These are phyloP conservation scores for Pseudocohnilembus persalinus DNA, from an alignment of 169 alveolate species.

Conservation along the genomic window DNA sequence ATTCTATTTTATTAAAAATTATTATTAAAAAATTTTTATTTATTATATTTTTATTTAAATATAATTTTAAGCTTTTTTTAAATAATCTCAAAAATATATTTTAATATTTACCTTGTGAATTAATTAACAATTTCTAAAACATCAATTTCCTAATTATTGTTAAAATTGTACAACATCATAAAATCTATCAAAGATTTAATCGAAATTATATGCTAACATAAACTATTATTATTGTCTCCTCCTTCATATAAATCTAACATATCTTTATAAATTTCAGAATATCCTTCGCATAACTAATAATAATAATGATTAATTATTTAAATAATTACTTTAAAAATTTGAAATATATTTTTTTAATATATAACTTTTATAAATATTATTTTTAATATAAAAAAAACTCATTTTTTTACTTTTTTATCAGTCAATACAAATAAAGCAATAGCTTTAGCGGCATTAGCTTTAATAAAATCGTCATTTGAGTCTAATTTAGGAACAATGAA, in stretches of 20 bases:
- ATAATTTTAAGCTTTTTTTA: no score
- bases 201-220: not conserved
- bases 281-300: not conserved
- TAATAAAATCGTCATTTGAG: not conserved
- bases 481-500: slow-evolving; percentile 12
- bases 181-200: not conserved
- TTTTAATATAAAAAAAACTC: no score
- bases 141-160: not conserved
- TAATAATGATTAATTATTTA: no score
- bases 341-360: no score
- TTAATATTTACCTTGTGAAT: not conserved
- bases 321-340: no score
- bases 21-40: not conserved
- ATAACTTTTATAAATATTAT: no score
- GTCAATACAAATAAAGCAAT: slow-evolving; percentile 19
- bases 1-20: not conserved
- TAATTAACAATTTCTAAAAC: not conserved
- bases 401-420: not conserved
- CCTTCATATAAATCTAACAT: not conserved
- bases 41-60: no score
- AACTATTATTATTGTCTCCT: not conserved
- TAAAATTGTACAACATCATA: not conserved
- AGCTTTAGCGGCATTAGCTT: not conserved
- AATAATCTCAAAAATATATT: no score
- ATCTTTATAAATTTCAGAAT: not conserved